A percentile compares a stretch with the other conserved stretches of the same genome.
These are phyloP conservation scores for Ophiosphaerella herpotricha DNA, from an alignment of 2,329 filamentous ascomycete genomes.

Conservation along the genomic window DNA sequence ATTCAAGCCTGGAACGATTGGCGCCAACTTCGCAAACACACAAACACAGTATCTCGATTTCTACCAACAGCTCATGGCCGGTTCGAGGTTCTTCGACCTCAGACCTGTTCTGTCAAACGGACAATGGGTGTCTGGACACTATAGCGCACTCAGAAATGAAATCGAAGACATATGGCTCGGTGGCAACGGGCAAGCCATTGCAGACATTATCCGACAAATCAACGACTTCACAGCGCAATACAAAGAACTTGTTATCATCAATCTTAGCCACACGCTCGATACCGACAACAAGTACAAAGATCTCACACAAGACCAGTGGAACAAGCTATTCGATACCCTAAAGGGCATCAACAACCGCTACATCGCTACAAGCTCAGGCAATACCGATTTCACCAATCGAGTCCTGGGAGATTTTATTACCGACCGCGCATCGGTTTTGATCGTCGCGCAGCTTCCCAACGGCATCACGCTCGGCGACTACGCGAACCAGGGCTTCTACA, in stretches of 20 bases:
- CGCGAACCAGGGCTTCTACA: slow-evolving; percentile 44
- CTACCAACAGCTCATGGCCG: slow-evolving; percentile 52
- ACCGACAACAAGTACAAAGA: slow-evolving; percentile 46
- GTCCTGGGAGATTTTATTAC: slow-evolving; percentile 46
- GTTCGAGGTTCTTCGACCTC: slow-evolving; percentile 56
- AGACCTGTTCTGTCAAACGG: slow-evolving; percentile 49
- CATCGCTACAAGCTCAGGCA: slow-evolving; percentile 24
- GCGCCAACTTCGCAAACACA: slow-evolving; percentile 49
- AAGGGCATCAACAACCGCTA: slow-evolving; percentile 49
- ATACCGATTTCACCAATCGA: slow-evolving; percentile 37
- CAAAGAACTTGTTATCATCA: slow-evolving; percentile 54
- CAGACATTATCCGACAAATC: slow-evolving; percentile 51
- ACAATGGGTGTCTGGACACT: slow-evolving; percentile 51
- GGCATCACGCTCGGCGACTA: slow-evolving; percentile 36
- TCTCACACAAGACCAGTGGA: slow-evolving; percentile 48
- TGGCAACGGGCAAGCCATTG: slow-evolving; percentile 52
- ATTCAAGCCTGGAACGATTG: slow-evolving; percentile 46
- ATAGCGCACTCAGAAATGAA: slow-evolving; percentile 40
- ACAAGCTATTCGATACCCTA: slow-evolving; percentile 51
- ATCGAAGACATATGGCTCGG: slow-evolving; percentile 48
- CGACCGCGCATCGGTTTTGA: slow-evolving; percentile 42
- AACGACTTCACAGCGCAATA: slow-evolving; percentile 53
- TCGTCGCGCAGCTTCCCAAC: slow-evolving; percentile 39
- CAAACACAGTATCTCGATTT: slow-evolving; percentile 54
- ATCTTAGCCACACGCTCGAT: slow-evolving; percentile 53